Evolutionary conservation across 345 rosid genomes (phyloP).

Genomic region (Hypericum androsaemum): DNA sequence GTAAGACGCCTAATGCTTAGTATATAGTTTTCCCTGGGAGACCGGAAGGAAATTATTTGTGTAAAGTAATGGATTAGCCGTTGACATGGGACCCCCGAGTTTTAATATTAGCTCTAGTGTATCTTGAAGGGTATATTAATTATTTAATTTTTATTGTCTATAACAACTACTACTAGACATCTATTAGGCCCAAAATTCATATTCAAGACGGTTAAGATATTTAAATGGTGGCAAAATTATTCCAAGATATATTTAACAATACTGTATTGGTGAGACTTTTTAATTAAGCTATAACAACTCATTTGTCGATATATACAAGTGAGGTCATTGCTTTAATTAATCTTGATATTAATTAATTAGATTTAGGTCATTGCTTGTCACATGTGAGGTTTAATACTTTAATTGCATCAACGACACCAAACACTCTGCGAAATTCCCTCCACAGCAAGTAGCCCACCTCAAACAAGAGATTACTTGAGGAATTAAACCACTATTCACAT

Average conservation of each 20-base stretch:
- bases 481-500: constrained; percentile 21
- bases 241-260: too few relatives aligned
- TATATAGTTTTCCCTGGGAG: not conserved
- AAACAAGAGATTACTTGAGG: constrained; percentile 2
- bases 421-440: constrained; percentile 8
- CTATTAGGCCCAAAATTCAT: too few relatives aligned
- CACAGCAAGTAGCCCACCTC: not conserved
- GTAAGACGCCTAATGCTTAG: not conserved
- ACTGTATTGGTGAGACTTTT: too few relatives aligned
- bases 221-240: too few relatives aligned
- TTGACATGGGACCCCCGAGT: constrained; percentile 12
- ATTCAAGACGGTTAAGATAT: too few relatives aligned
- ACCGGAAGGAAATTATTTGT: not conserved
- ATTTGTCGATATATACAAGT: not conserved
- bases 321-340: not conserved
- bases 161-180: too few relatives aligned
- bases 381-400: constrained; percentile 18
- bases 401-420: constrained; percentile 8
- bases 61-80: constrained; percentile 8
- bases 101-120: too few relatives aligned
- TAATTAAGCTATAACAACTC: too few relatives aligned
- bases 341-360: too few relatives aligned
- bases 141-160: too few relatives aligned
- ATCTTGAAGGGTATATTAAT: too few relatives aligned
- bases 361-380: constrained; percentile 12